Conservation (phyloP, 257 asterid genomes). For the Thymus quinquecostatus region DNA sequence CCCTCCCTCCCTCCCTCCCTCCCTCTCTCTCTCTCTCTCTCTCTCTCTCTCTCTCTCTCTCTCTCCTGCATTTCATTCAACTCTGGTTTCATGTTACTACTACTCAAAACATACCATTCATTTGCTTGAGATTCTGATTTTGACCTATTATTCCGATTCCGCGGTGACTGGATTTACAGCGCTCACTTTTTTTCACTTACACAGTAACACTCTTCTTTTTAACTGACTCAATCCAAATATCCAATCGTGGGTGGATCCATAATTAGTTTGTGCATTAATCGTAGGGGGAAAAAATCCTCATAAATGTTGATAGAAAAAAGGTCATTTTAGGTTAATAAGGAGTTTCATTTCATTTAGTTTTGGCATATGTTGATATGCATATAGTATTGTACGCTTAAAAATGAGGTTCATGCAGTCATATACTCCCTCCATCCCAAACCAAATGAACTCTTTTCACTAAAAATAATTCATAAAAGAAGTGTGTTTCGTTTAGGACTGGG, state of each 20-base stretch:
- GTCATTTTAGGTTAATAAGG: too few species aligned
- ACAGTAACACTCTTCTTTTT: slow-evolving; percentile 18
- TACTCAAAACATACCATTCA: slow-evolving; percentile 33
- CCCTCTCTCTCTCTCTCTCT: not conserved
- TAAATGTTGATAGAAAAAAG: too few species aligned
- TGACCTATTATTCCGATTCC: slow-evolving; percentile 45
- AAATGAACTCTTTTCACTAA: too few species aligned
- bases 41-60: slow-evolving; percentile 14
- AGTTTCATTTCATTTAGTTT: not conserved
- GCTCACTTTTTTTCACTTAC: not conserved
- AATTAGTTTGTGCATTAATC: not conserved
- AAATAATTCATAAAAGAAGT: too few species aligned
- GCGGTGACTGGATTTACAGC: slow-evolving; percentile 37
- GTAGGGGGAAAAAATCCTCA: too few species aligned
- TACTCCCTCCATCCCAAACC: too few species aligned
- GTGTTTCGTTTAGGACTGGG: too few species aligned
- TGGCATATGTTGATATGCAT: too few species aligned
- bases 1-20: too few species aligned
- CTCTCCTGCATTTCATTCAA: slow-evolving; percentile 27
- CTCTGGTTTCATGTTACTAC: too few species aligned
- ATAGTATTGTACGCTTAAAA: too few species aligned
- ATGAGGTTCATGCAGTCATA: too few species aligned
- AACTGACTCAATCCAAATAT: not conserved
- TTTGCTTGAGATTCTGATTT: slow-evolving; percentile 53
- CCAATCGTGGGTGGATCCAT: not conserved